Percentiles rank a stretch among this genome's conserved stretches.
Conservation (phyloP, 73 alveolate species). For the Paraurostyla sp. region DNA sequence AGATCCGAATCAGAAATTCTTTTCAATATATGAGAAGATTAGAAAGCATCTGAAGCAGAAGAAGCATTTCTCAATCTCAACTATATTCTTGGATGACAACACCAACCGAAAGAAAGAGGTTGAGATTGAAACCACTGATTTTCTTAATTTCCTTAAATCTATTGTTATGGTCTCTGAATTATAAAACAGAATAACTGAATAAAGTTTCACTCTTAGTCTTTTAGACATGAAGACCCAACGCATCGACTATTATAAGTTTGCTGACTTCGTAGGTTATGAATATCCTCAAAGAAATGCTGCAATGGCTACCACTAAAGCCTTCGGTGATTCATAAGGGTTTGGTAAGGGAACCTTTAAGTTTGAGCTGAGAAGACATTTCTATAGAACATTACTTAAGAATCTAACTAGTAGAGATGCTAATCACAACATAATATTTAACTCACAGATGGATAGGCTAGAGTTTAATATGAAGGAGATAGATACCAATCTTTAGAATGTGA, state of each 20-base stretch:
- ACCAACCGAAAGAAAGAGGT: not conserved
- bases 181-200: not conserved
- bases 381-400: constrained; percentile 5
- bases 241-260: constrained; percentile 13
- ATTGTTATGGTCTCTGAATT: not conserved
- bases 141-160: not conserved
- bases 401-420: constrained; percentile 7
- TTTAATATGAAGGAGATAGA: not conserved
- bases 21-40: not conserved
- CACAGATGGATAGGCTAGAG: not conserved
- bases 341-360: constrained; percentile 12
- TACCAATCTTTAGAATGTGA: constrained; percentile 6
- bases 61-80: not conserved
- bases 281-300: not conserved
- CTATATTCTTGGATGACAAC: not conserved
- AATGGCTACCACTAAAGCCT: not conserved
- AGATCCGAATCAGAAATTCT: not conserved
- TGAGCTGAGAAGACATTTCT: constrained; percentile 1
- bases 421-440: not conserved
- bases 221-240: not conserved
- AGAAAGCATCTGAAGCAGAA: constrained; percentile 14
- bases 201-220: not conserved
- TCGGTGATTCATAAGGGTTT: constrained; percentile 7
- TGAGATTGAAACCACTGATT: not conserved
- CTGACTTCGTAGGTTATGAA: constrained; percentile 30